phyloP scores from a whole-genome alignment of 2,329 filamentous ascomycete genomes.

The Cordyceps farinosa region DNA sequence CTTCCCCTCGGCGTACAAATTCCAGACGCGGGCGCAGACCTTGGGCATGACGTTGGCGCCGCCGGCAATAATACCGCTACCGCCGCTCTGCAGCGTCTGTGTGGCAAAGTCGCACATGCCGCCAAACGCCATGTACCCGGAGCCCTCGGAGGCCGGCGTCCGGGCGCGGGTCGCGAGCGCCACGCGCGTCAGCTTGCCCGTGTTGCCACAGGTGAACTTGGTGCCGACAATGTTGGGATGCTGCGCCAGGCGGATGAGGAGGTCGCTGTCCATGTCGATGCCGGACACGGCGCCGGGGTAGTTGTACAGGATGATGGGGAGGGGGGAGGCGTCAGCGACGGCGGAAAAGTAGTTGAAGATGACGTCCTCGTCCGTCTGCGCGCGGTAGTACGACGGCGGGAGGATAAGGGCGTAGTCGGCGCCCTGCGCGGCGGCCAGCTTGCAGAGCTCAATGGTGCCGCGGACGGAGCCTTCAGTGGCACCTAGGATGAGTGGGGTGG shows the following conservation, averaged over 20 bases:
- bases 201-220: conserved; percentile 91
- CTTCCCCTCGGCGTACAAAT: conserved; percentile 70
- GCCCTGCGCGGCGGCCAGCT: conserved; percentile 62
- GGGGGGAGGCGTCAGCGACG: conserved; percentile 70
- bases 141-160: conserved; percentile 57
- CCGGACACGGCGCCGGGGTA: conserved; percentile 84
- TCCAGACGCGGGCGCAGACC: conserved; percentile 73
- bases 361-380: conserved; percentile 69
- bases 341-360: conserved; percentile 70
- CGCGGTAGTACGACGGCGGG: conserved; percentile 79
- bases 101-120: conserved; percentile 85
- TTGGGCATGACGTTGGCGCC: conserved; percentile 84
- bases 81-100: conserved; percentile 74
- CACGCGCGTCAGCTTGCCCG: conserved; percentile 82
- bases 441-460: conserved; percentile 72
- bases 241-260: conserved; percentile 72
- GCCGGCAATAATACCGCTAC: conserved; percentile 80
- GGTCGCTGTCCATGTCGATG: conserved; percentile 85
- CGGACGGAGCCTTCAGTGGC: conserved; percentile 78
- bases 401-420: conserved; percentile 78
- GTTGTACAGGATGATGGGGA: conserved; percentile 86
- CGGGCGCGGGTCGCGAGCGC: conserved; percentile 68
- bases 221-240: conserved; percentile 84
- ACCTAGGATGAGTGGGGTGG: conserved; percentile 78
- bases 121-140: conserved; percentile 79